Evolutionary conservation across 1,284 basidiomycete genomes (phyloP).

Genomic region (Coniferiporia sulphurascens): DNA sequence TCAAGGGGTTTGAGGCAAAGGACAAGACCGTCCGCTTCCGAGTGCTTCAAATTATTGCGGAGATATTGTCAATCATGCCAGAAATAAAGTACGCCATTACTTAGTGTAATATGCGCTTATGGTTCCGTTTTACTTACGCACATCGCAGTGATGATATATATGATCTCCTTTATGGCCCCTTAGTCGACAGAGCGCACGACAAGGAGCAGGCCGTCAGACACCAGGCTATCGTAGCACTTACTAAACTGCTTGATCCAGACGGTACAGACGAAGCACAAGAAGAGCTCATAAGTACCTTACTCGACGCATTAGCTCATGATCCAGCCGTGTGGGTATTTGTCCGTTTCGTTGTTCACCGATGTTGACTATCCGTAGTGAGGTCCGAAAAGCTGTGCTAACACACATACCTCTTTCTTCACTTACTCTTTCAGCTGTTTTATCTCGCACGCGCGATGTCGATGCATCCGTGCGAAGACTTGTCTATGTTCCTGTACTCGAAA

Average conservation of each 20-base stretch:
- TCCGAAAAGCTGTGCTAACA: slow-evolving; percentile 41
- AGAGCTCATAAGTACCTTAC: slow-evolving; percentile 61
- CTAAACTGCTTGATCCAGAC: slow-evolving; percentile 73
- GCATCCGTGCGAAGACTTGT: slow-evolving; percentile 77
- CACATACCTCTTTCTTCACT: slow-evolving; percentile 66
- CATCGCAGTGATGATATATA: slow-evolving; percentile 76
- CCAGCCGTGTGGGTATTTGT: slow-evolving; percentile 62
- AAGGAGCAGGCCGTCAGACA: slow-evolving; percentile 83
- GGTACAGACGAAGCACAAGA: slow-evolving; percentile 64
- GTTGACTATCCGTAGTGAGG: slow-evolving; percentile 11
- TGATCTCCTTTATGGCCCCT: slow-evolving; percentile 54
- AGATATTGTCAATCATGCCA: slow-evolving; percentile 75
- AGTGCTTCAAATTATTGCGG: slow-evolving; percentile 73
- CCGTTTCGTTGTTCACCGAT: slow-evolving; percentile 4
- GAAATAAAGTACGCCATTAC: slow-evolving; percentile 70
- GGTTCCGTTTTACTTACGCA: background rate
- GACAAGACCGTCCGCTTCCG: slow-evolving; percentile 87
- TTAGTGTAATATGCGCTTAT: background rate
- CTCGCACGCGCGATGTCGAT: slow-evolving; percentile 85
- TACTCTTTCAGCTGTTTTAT: slow-evolving; percentile 69
- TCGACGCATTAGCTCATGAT: slow-evolving; percentile 75
- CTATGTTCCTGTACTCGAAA: slow-evolving; percentile 61
- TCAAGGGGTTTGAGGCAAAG: slow-evolving; percentile 84
- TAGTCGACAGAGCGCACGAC: slow-evolving; percentile 80
- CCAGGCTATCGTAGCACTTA: slow-evolving; percentile 82